Evolutionary conservation across 345 rosid genomes (phyloP).

Genomic region (Acer negundo): DNA sequence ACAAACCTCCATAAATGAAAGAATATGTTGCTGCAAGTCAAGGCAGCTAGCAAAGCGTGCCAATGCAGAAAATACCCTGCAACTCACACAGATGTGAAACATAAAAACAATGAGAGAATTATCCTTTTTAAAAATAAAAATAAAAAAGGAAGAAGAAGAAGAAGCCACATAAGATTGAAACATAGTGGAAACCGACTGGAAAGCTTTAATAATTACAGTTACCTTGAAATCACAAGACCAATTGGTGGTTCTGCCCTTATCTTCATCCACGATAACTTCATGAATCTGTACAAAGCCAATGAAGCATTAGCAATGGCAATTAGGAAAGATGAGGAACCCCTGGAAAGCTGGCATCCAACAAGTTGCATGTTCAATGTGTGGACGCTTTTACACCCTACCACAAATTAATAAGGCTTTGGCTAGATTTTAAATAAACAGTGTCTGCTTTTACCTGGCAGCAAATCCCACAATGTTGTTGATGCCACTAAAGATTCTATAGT

Average conservation of each 20-base stretch:
- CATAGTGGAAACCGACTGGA: no score
- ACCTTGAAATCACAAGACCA: conserved; percentile 40
- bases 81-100: conserved; percentile 7
- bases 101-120: conserved; percentile 1
- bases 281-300: conserved; percentile 29
- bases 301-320: conserved; percentile 14
- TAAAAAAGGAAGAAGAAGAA: not conserved
- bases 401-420: not conserved
- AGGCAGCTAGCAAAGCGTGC: conserved; percentile 36
- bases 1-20: conserved; percentile 42
- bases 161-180: conserved; percentile 2
- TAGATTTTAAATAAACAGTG: conserved; percentile 9
- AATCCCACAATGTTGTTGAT: conserved; percentile 26
- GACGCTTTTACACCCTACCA: conserved; percentile 7
- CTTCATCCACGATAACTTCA: conserved; percentile 40
- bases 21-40: conserved; percentile 38
- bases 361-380: not conserved
- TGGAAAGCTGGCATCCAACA: not conserved
- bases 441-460: conserved; percentile 42
- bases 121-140: not conserved
- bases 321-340: not conserved
- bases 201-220: not conserved
- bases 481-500: conserved; percentile 1
- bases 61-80: conserved; percentile 49
- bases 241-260: conserved; percentile 11